Base-by-base conservation (phyloP, 129 eudicot species). In the Flaveria trinervia region DNA sequence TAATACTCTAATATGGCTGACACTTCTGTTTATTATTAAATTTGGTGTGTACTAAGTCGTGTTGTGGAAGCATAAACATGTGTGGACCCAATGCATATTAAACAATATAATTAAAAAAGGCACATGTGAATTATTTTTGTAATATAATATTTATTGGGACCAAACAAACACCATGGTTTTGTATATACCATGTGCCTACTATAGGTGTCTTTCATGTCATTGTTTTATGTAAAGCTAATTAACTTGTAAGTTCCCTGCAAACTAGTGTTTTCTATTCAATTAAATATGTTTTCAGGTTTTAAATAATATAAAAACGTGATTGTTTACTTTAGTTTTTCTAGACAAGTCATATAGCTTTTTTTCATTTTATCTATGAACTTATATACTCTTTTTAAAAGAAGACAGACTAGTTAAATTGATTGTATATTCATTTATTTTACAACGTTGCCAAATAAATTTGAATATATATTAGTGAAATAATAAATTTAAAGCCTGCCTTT, bases 131-230 rank as follows among this genome's bases (percentile, higher is more conserved):
- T 61, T 61, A 26, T 12, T n/a, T 48, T 20, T 57, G 23, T 1
- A 36, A 13, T 61, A 61, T 61, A 61, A 26, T 61, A 61, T 61
- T 25, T 26, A 26, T 13, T 14, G 18, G 43, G 68, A 61, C 68
- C 33, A 25, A 61, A 30, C 68, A 61, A 61, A 61, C 14, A 26
- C 68, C 68, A 15, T 61, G 68, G 41, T 61, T 61, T 61, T 61
- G 15, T 30, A 20, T 7, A 61, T 26, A 61, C 68, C 68, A 26
- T 61, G 68, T 61, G 68, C 68, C 68, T 18, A 14, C 43, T 12
- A 61, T 61, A 26, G 14, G 23, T 59, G 65, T 2, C 23, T 59
- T 23, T 23, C 16, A 59, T 56, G 28, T 17, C 60, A 17, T 54
- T 17, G 9, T 12, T 48, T 54, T 54, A 18, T 56, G 28, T 56